phyloP scores from a whole-genome alignment of 2,329 filamentous ascomycete genomes.

The Diaporthe capsici region DNA sequence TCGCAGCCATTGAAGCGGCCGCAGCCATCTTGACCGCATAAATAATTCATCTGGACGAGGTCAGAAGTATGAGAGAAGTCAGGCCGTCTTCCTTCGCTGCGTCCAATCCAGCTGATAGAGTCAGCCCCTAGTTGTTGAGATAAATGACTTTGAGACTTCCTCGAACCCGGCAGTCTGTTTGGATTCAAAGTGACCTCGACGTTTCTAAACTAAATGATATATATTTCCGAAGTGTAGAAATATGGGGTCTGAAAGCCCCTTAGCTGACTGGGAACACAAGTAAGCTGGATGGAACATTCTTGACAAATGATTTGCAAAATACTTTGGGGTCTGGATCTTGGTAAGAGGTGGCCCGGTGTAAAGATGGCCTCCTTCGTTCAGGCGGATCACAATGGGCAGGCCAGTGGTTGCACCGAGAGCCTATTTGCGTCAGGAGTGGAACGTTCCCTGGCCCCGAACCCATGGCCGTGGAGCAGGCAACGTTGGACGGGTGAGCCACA shows the following conservation, averaged over 20 bases:
- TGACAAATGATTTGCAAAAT: not conserved
- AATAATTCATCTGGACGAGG: not conserved
- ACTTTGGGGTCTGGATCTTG: not conserved
- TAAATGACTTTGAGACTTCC: too few relatives aligned
- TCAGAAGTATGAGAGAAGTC: not conserved
- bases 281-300: not conserved
- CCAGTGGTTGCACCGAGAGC: not conserved
- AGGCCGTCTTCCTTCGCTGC: not conserved
- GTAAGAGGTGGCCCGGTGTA: too few relatives aligned
- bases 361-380: not conserved
- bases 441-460: not conserved
- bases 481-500: not conserved
- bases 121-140: too few relatives aligned
- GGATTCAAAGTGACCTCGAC: not conserved
- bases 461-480: not conserved
- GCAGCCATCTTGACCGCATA: constrained; percentile 1
- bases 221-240: too few relatives aligned
- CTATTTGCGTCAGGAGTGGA: constrained; percentile 1
- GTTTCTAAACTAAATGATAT: too few relatives aligned
- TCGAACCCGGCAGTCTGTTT: not conserved
- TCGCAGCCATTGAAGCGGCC: constrained; percentile 2
- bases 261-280: not conserved
- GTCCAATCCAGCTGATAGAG: too few relatives aligned
- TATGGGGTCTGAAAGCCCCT: not conserved
- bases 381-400: not conserved